Evolutionary conservation across 2,329 filamentous ascomycete genomes (phyloP).

Genomic region (Neonectria ditissima): DNA sequence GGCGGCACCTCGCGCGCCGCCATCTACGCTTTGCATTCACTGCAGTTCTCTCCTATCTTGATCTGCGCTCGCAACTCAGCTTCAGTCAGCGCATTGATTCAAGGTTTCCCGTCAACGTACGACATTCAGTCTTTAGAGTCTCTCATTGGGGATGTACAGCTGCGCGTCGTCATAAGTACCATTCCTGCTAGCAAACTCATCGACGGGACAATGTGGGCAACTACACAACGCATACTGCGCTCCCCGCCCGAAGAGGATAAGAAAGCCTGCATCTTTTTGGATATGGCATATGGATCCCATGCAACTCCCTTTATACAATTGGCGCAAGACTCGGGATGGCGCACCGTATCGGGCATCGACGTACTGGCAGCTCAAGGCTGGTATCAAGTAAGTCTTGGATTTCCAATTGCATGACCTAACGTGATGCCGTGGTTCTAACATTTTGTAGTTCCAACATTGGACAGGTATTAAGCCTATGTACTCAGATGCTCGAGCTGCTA

Average conservation of each 20-base stretch:
- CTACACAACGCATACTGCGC: conserved; percentile 67
- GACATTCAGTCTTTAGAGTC: conserved; percentile 60
- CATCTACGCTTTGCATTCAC: conserved; percentile 85
- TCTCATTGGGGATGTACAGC: conserved; percentile 60
- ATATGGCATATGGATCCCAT: conserved; percentile 96
- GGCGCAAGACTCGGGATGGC: conserved; percentile 83
- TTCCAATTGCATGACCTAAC: too few relatives aligned
- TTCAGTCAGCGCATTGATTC: conserved; percentile 75
- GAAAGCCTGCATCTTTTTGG: conserved; percentile 74
- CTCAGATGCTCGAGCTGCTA: conserved; percentile 69
- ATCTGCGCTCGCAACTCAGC: conserved; percentile 80
- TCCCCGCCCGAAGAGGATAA: conserved; percentile 48
- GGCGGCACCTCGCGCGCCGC: conserved; percentile 94
- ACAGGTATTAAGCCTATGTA: conserved; percentile 83
- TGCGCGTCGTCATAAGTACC: conserved; percentile 83
- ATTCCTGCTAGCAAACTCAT: conserved; percentile 91
- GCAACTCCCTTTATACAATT: conserved; percentile 88
- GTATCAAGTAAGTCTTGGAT: conserved; percentile 76
- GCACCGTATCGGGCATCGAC: conserved; percentile 86
- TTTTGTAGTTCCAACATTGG: conserved; percentile 79
- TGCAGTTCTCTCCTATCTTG: conserved; percentile 88
- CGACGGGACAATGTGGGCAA: conserved; percentile 75
- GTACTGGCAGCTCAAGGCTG: conserved; percentile 88
- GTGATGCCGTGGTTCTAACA: not conserved
- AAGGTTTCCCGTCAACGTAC: conserved; percentile 80